Evolutionary conservation across 1,284 basidiomycete genomes (phyloP).

Genomic region (Leccinum pachyderme): DNA sequence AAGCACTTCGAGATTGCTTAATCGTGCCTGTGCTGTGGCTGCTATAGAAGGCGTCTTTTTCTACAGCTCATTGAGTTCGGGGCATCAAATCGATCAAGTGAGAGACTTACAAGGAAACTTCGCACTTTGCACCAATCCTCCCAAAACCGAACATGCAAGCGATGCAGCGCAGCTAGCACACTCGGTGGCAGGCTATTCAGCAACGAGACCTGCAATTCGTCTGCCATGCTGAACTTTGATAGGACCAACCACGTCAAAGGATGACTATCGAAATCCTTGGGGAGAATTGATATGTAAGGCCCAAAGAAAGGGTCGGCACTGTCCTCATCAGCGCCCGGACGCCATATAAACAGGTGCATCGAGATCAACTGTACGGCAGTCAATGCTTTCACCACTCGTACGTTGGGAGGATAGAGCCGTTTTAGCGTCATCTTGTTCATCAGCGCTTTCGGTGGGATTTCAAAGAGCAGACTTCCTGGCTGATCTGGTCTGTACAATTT

Average conservation of each 20-base stretch:
- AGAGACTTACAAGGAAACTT: slow-evolving; percentile 45
- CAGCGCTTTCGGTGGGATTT: slow-evolving; percentile 65
- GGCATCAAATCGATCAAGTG: not conserved
- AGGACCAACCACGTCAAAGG: slow-evolving; percentile 70
- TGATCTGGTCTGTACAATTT: slow-evolving; percentile 24
- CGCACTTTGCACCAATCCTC: slow-evolving; percentile 56
- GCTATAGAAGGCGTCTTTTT: slow-evolving; percentile 8
- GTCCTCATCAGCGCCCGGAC: slow-evolving; percentile 37
- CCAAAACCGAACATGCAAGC: slow-evolving; percentile 52
- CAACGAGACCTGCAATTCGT: slow-evolving; percentile 28
- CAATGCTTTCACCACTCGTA: slow-evolving; percentile 32
- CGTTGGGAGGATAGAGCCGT: slow-evolving; percentile 45
- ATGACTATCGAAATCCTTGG: slow-evolving; percentile 66
- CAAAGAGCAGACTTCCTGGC: slow-evolving; percentile 59
- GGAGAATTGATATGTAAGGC: slow-evolving; percentile 74
- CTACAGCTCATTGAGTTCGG: slow-evolving; percentile 6
- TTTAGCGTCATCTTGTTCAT: slow-evolving; percentile 68
- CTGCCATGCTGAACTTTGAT: slow-evolving; percentile 13
- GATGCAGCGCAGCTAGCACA: slow-evolving; percentile 45
- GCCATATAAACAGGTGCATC: slow-evolving; percentile 60
- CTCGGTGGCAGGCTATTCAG: slow-evolving; percentile 52
- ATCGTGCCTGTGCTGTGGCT: not conserved
- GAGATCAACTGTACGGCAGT: slow-evolving; percentile 60
- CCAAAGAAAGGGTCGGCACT: slow-evolving; percentile 64
- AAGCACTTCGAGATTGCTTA: slow-evolving; percentile 14